phyloP scores from a whole-genome alignment of 2,329 filamentous ascomycete species.

The Fonsecaea monophora region DNA sequence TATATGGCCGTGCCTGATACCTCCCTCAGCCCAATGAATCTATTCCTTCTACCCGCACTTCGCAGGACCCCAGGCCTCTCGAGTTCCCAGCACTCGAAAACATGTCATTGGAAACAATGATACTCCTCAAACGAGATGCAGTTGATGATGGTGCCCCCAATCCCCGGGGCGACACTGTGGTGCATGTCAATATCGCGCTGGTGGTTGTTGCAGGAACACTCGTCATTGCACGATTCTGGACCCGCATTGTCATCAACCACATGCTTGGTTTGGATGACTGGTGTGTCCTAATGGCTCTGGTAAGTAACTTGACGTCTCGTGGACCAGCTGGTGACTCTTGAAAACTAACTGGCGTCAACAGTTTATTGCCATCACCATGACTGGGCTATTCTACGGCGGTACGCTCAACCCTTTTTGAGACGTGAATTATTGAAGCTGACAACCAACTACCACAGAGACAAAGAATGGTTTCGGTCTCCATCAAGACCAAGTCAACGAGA shows the following conservation, averaged over 20 bases:
- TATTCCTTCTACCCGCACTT: not conserved
- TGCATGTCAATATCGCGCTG: constrained; percentile 16
- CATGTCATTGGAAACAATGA: not conserved
- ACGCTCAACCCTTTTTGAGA: not conserved
- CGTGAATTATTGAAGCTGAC: not conserved
- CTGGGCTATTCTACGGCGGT: constrained; percentile 18
- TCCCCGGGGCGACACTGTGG: constrained; percentile 18
- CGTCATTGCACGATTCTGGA: constrained; percentile 20
- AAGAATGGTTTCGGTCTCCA: constrained; percentile 21
- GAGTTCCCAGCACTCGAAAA: constrained; percentile 13
- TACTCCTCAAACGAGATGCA: constrained; percentile 13
- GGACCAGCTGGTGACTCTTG: not conserved
- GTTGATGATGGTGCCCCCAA: constrained; percentile 12
- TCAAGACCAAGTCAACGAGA: constrained; percentile 7
- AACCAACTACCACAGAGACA: constrained; percentile 1
- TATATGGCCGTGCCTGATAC: constrained; percentile 3
- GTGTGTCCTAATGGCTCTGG: constrained; percentile 15
- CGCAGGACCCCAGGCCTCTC: not conserved
- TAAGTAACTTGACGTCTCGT: not conserved
- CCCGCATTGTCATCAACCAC: constrained; percentile 14
- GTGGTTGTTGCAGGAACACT: constrained; percentile 7
- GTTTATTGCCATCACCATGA: constrained; percentile 17
- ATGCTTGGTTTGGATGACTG: constrained; percentile 20
- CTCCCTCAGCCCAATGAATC: not conserved
- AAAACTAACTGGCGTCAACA: not conserved